These are phyloP conservation scores for Lactarius pseudohatsudake DNA, from an alignment of 768 basidiomycete species.

Conservation along the genomic window DNA sequence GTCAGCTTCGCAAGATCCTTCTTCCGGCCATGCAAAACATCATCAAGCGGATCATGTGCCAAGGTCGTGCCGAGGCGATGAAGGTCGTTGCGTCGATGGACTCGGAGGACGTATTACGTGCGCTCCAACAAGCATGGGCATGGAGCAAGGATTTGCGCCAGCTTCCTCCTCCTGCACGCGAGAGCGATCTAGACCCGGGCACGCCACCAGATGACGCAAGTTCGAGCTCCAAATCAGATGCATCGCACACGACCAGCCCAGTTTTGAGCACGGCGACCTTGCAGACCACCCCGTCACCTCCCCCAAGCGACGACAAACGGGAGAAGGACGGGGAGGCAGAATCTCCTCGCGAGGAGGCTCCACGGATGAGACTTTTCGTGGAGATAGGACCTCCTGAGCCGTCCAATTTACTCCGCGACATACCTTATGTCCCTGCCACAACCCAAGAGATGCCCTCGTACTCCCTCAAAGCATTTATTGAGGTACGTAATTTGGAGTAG, in stretches of 20 bases:
- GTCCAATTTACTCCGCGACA: conserved; percentile 59
- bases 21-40: conserved; percentile 68
- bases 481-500: conserved; percentile 42
- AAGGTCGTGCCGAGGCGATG: conserved; percentile 59
- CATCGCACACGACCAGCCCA: conserved; percentile 66
- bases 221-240: conserved; percentile 49
- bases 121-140: conserved; percentile 55
- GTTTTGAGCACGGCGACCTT: conserved; percentile 72
- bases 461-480: conserved; percentile 46
- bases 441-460: conserved; percentile 45
- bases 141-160: conserved; percentile 76
- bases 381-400: conserved; percentile 62
- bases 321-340: conserved; percentile 38
- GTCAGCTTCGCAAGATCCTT: conserved; percentile 59
- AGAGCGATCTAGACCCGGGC: conserved; percentile 20
- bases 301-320: conserved; percentile 47
- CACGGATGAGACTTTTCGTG: conserved; percentile 36
- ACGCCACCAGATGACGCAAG: conserved; percentile 45
- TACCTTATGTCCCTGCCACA: conserved; percentile 70
- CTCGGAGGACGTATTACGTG: conserved; percentile 57
- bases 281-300: conserved; percentile 77
- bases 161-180: conserved; percentile 9
- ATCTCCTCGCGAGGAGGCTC: conserved; percentile 31
- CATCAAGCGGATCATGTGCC: conserved; percentile 63
- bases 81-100: conserved; percentile 54